Base-by-base conservation (phyloP, 2,329 filamentous ascomycete genomes). In the Malbranchea zuffiana region DNA sequence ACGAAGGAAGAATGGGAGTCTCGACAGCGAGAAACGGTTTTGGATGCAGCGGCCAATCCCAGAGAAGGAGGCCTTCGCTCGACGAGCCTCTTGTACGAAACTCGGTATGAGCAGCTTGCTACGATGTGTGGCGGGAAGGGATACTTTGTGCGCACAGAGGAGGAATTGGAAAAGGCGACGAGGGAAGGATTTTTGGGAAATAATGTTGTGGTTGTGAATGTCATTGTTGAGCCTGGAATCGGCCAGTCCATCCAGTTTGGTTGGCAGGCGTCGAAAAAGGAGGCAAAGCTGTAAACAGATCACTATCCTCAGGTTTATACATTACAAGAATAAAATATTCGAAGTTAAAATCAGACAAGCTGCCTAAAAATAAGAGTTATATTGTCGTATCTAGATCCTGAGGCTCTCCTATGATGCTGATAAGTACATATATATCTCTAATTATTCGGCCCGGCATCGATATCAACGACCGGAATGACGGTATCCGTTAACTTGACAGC, bases 71-170 rank as follows among this genome's bases (percentile, higher is more conserved):
- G 66, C 10, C 50, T 72, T 35, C 53, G 69, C 37, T 64, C 63
- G 41, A 66, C 68, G 6, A 67, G 66, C 53, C 49, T 75, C 21
- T 61, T 68, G 1, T 74, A 67, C 46, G 67, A 74, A 50, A 70
- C 69, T 0, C 54, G 63, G 11, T 76, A 75, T 48, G 65, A 75
- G 48, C 68, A 67, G 47, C 51, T 75, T 26, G 69, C 69, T 2
- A 63, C 69, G 37, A 69, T 68, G 57, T 68, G 67, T 40, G 71
- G 72, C 5, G 71, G 71, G 2, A 61, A 62, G 35, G 72, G 71
- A 3, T 69, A 60, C 44, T 57, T 71, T 37, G 69, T 69, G 2
- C 55, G 66, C 26, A 70, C 62, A 10, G 61, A 69, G n/a, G 59
- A 67, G 30, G 69, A 74, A 47, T 50, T 75, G 41, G 59, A 58